Percentiles rank a stretch among this genome's conserved stretches.
These are phyloP conservation scores for Carex myosuroides DNA, from an alignment of 176 grass and related monocot genomes.

Conservation along the genomic window DNA sequence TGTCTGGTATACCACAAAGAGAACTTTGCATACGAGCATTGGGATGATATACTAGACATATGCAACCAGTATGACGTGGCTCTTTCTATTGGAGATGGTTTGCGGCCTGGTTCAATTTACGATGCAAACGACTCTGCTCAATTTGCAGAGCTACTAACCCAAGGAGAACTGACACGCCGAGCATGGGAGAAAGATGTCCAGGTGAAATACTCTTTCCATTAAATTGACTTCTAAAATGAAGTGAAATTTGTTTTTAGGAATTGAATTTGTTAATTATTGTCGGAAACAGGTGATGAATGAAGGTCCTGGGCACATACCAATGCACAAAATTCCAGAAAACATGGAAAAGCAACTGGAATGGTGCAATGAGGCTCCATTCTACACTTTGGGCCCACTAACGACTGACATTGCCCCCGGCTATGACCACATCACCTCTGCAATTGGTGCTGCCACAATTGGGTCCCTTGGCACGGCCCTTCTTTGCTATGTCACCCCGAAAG, in stretches of 20 bases:
- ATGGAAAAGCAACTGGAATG: constrained; percentile 96
- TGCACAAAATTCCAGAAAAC: constrained; percentile 98
- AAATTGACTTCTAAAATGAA: constrained; percentile 7
- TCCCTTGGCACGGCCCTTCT: constrained; percentile 92
- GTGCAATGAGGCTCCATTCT: constrained; percentile 97
- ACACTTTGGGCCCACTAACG: constrained; percentile 89
- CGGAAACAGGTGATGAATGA: constrained; percentile 86
- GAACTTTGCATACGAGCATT: constrained; percentile 98
- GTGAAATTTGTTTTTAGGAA: not conserved
- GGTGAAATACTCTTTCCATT: constrained; percentile 33
- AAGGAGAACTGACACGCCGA: constrained; percentile 87
- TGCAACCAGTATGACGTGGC: constrained; percentile 96
- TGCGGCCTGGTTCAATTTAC: constrained; percentile 94
- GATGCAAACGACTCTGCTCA: constrained; percentile 98
- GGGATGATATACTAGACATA: constrained; percentile 98
- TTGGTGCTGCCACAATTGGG: constrained; percentile 94
- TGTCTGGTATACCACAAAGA: constrained; percentile 93
- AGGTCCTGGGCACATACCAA: constrained; percentile 90
- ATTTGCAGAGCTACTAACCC: constrained; percentile 90
- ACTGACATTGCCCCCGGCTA: constrained; percentile 98
- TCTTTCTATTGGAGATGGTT: constrained; percentile 89
- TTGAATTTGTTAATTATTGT: constrained; percentile 2
- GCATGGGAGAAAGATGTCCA: constrained; percentile 99
- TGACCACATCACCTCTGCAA: constrained; percentile 99
- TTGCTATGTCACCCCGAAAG: constrained; percentile 98